Percentiles rank a stretch among this genome's conserved stretches.
Evolutionary conservation across 257 asterid genomes (phyloP).

Genomic region (Solanum chmielewskii): DNA sequence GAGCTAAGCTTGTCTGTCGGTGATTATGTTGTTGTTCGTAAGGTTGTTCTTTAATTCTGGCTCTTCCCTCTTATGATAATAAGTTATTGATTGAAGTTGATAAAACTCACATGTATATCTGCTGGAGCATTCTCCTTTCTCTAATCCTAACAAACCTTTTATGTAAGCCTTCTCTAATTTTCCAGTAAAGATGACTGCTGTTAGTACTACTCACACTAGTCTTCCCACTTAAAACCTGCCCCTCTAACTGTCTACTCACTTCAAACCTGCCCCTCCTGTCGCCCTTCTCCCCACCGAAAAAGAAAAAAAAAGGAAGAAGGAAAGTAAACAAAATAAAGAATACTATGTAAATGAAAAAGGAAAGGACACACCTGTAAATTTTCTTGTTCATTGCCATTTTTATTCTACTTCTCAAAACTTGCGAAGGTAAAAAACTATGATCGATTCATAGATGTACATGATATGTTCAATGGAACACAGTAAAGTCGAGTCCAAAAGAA

Average conservation of each 20-base stretch:
- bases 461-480: background rate
- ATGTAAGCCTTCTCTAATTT: background rate
- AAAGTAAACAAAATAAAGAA: background rate
- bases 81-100: background rate
- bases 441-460: background rate
- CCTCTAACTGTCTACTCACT: too few species aligned
- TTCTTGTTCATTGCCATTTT: background rate
- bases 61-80: background rate
- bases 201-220: background rate
- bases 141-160: background rate
- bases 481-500: background rate
- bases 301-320: background rate
- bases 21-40: conserved; percentile 77
- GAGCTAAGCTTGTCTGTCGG: conserved; percentile 78
- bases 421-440: background rate
- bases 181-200: background rate
- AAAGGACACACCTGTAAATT: background rate
- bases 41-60: conserved; percentile 27
- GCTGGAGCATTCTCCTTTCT: background rate
- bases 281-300: background rate
- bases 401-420: background rate
- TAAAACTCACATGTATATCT: background rate
- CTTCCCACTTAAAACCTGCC: too few species aligned
- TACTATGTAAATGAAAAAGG: background rate
- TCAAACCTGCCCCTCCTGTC: background rate